Base-by-base conservation (phyloP, 768 basidiomycete genomes). In the Coprinopsis strossmayeri region DNA sequence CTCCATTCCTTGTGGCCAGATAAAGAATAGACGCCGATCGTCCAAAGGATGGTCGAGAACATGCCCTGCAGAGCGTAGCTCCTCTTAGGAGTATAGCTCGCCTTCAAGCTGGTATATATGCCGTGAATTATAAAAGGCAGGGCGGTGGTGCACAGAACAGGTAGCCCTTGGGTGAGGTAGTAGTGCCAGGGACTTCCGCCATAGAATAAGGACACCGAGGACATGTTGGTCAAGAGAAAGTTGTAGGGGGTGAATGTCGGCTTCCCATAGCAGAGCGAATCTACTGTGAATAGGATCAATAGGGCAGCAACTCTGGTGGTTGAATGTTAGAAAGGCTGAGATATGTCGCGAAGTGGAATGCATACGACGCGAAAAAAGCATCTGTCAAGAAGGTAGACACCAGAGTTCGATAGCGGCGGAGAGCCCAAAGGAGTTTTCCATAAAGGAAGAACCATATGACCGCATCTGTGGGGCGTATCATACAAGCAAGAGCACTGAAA, bases 1-100 rank as follows among this genome's bases (percentile, higher is more conserved):
- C 96, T 77, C 92, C 93, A 97, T 72, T 99, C 96, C 59, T 98
- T 98, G 69, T 99, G 96, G 1, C 87, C 84, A 1, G 87, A 74
- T 2, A 87, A 52, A 5, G 95, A 97, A 61, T 90, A 92, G 4
- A 86, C 61, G 2, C 59, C 57, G 25, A 84, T 61, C 0, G 85
- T 81, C 84, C 87, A 91, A 17, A 68, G 53, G 1, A 85, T 55
- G 21, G 72, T 65, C 2, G 64, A 67, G 0, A 81, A 62, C 59
- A 91, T 71, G 17, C 66, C 69, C 35, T 56, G 64, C 21, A 74
- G 53, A 1, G 66, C 61, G n/a, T 24, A 34, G 38, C 42, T 45
- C 26, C 32, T 45, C 28, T 12, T 51, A 24, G 50, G 37, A 2
- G 57, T 55, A 41, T 68, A 56, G 38, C 61, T 61, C 5, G 30